phyloP scores from a whole-genome alignment of 768 basidiomycete genomes.

The Termitomyces heimii region DNA sequence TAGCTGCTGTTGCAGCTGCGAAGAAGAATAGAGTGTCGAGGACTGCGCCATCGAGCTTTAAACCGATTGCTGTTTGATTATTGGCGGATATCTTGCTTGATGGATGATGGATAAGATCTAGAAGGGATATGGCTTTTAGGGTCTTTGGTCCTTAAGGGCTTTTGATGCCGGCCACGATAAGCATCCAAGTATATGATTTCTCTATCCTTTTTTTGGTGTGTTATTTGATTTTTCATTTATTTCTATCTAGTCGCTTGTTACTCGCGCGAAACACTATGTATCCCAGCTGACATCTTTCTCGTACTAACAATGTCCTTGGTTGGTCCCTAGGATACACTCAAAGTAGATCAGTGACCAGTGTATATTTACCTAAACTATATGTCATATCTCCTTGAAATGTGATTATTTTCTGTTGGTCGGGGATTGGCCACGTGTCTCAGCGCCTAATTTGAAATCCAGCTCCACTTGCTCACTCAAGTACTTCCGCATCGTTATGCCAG shows the following conservation, averaged over 20 bases:
- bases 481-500: slow-evolving; percentile 46
- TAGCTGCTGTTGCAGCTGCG: slow-evolving; percentile 33
- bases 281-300: neutral
- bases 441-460: neutral
- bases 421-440: slow-evolving; percentile 5
- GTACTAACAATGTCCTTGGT: neutral
- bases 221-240: neutral
- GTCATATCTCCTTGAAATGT: neutral
- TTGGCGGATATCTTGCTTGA: neutral
- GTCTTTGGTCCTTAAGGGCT: neutral
- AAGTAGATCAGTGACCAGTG: neutral
- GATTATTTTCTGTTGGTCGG: neutral
- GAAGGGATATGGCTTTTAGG: neutral
- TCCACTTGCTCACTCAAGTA: neutral
- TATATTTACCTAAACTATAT: neutral
- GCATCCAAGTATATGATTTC: neutral
- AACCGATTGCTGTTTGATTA: slow-evolving; percentile 21
- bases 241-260: neutral
- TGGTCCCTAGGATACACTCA: neutral
- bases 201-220: neutral
- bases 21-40: slow-evolving; percentile 24
- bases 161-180: neutral
- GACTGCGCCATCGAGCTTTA: slow-evolving; percentile 35
- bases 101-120: neutral
- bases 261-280: neutral